Conservation (phyloP, 352 stramenopile species). For the Saprolegnia diclina region DNA sequence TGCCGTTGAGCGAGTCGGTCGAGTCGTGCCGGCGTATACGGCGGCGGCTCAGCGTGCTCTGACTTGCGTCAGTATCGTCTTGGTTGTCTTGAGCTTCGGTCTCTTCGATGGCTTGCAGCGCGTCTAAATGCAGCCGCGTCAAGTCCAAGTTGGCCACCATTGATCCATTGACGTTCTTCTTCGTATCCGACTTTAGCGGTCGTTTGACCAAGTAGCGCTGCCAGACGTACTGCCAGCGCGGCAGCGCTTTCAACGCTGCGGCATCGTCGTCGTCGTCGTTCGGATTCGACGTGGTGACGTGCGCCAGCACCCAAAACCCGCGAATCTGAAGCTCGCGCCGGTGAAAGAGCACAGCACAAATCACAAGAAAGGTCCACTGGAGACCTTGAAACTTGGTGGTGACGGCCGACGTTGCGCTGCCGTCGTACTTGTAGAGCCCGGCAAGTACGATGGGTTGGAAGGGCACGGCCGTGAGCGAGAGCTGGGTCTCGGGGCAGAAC, state of each 20-base stretch:
- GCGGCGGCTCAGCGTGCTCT: neutral
- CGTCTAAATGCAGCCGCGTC: neutral
- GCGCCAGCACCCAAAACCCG: conserved; percentile 54
- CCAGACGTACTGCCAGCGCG: neutral
- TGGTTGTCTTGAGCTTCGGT: neutral
- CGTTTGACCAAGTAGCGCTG: neutral
- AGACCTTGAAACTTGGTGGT: conserved; percentile 58
- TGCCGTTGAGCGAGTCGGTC: conserved; percentile 19
- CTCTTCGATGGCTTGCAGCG: conserved; percentile 2
- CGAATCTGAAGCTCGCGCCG: conserved; percentile 68
- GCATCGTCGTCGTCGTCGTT: neutral
- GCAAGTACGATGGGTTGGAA: conserved; percentile 78
- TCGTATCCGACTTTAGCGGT: neutral
- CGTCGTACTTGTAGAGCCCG: conserved; percentile 84
- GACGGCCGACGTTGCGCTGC: conserved; percentile 42
- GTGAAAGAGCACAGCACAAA: conserved; percentile 74
- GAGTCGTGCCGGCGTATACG: conserved; percentile 11
- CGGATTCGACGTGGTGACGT: neutral
- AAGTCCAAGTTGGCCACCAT: neutral
- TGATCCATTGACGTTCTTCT: neutral
- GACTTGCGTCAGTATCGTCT: neutral
- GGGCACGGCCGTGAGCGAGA: conserved; percentile 34
- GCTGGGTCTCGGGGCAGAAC: conserved; percentile 44
- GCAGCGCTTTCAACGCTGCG: neutral
- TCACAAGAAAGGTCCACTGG: conserved; percentile 82